These are phyloP conservation scores for Paecilomyces niveus DNA, from an alignment of 2,329 filamentous ascomycete species.

Conservation along the genomic window DNA sequence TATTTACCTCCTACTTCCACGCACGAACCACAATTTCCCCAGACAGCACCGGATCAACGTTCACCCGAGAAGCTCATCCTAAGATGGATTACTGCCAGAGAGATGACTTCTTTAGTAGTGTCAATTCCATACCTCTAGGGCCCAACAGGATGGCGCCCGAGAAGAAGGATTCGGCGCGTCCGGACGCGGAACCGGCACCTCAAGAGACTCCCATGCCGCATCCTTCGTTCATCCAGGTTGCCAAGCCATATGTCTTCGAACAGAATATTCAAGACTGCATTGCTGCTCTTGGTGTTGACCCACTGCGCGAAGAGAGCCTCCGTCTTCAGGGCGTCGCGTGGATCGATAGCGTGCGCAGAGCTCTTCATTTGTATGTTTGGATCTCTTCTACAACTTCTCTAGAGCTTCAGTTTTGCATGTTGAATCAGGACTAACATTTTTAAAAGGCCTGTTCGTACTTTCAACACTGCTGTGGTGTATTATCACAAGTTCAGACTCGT, in stretches of 20 bases:
- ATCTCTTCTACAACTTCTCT: conserved; percentile 3
- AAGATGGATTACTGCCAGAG: neutral
- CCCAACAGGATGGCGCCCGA: neutral
- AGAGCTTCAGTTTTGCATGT: neutral
- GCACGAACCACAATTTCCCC: neutral
- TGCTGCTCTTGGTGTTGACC: conserved; percentile 61
- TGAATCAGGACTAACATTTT: conserved; percentile 4
- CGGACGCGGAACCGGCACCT: neutral
- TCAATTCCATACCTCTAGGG: neutral
- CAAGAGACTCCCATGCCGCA: conserved; percentile 43
- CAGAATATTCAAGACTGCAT: conserved; percentile 70
- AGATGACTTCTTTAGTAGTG: neutral
- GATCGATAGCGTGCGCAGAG: conserved; percentile 76
- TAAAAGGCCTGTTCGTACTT: conserved; percentile 75
- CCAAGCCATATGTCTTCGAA: conserved; percentile 74
- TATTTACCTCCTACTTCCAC: neutral
- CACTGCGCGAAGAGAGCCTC: conserved; percentile 70
- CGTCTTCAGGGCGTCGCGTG: conserved; percentile 80
- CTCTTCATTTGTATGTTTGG: conserved; percentile 64
- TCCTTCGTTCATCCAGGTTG: conserved; percentile 57
- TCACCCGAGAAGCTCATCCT: neutral
- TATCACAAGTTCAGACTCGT: conserved; percentile 89
- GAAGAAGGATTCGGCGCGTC: neutral
- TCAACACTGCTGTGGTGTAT: conserved; percentile 83
- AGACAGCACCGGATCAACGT: neutral